Evolutionary conservation across 768 basidiomycete species (phyloP), one percentile per base, ranked within the genome.

Genomic region (Termitomyces titanicus): DNA sequence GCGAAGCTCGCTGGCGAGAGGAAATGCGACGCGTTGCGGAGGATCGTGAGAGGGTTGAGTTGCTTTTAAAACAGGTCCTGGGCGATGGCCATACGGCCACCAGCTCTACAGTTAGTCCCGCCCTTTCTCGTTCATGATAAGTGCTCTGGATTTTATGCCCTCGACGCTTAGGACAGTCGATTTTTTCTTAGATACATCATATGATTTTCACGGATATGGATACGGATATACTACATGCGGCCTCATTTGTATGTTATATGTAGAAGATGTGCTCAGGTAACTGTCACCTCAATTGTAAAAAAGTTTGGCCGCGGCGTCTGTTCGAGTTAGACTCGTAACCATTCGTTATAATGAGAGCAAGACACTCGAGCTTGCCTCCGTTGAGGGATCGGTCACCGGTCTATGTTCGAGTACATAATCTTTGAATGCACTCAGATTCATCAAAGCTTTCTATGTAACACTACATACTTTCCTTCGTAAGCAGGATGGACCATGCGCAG

Each of bases 1-100:
- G 88, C 17, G 88, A 87, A 64, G 76, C 78, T 46, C 74, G 89
- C 39, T 88, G 88, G 83, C 69, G 76, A 37, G 85, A 88, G 15
- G 89, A 89, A 70, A 84, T 90, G 79, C 68, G 76, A 24, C 74
- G 80, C 54, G 75, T 88, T 54, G 73, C 76, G 46, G 83, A 85
- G 27, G 90, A 92, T 53, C 74, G 87, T 13, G 85, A 88, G 63
- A 69, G 76, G 17, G 82, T 91, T 3, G 84, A 86, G 60, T 60
- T 88, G 51, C 68, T 91, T 39, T 69, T 92, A 47, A 74, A 73
- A 60, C 88, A 91, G 68, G 81, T 86, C 3, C 70, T 90, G 70
- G 74, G 76, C 35, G 73, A 72, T 1, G 31, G 39, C 20, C 53
- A 53, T 29, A 1, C 49, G 13, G 27, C 54, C 24, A 13, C 29